phyloP scores from a whole-genome alignment of 2,329 filamentous ascomycete species.

The Stagonosporopsis rhizophila region DNA sequence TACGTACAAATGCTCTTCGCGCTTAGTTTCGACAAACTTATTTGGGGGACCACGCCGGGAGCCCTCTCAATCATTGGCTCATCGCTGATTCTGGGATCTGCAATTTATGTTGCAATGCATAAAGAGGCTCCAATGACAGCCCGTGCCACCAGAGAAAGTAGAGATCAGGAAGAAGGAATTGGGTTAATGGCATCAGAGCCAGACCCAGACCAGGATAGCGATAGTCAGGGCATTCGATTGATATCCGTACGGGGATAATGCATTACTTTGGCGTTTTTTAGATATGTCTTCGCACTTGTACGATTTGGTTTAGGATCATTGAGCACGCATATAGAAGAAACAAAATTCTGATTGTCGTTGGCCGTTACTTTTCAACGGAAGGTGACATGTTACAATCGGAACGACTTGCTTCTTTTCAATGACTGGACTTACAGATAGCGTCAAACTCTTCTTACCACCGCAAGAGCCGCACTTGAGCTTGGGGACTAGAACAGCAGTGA shows the following conservation, averaged over 20 bases:
- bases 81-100: conserved; percentile 69
- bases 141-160: conserved; percentile 19
- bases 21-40: conserved; percentile 66
- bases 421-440: too few species aligned
- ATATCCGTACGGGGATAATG: conserved; percentile 1
- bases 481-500: too few species aligned
- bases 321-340: neutral
- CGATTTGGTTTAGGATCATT: neutral
- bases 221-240: conserved; percentile 7
- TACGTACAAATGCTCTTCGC: conserved; percentile 77
- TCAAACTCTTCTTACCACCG: too few species aligned
- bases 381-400: neutral
- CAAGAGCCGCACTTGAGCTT: too few species aligned
- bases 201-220: conserved; percentile 22
- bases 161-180: conserved; percentile 43
- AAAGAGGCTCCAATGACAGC: conserved; percentile 49
- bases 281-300: neutral
- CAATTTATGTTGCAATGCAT: conserved; percentile 68
- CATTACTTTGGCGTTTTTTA: neutral
- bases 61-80: conserved; percentile 67
- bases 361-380: neutral
- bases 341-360: neutral
- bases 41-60: conserved; percentile 68
- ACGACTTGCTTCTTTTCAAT: neutral
- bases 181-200: conserved; percentile 37